phyloP scores from a whole-genome alignment of 352 stramenopile species.

The Aphanomyces astaci region DNA sequence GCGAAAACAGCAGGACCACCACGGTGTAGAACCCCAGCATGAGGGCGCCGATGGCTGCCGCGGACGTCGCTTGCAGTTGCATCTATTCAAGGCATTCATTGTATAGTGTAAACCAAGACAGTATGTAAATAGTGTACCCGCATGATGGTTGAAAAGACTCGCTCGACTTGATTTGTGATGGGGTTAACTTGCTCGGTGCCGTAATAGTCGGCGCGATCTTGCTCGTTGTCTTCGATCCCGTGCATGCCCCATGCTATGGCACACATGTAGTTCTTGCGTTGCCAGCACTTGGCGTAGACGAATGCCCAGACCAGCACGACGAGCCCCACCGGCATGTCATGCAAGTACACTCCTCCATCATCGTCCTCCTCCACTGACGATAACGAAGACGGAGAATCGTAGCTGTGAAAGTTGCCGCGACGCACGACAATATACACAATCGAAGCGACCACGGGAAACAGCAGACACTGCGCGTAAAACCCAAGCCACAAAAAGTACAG shows the following conservation, averaged over 20 bases:
- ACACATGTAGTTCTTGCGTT: slow-evolving; percentile 49
- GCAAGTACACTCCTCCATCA: neutral
- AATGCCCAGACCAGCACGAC: slow-evolving; percentile 38
- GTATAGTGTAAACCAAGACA: too few relatives aligned
- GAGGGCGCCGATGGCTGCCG: neutral
- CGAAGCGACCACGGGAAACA: slow-evolving; percentile 38
- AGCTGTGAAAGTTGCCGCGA: slow-evolving; percentile 12
- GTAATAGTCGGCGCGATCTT: slow-evolving; percentile 31
- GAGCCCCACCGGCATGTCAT: slow-evolving; percentile 27
- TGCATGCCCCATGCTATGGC: slow-evolving; percentile 51
- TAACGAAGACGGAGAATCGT: too few relatives aligned
- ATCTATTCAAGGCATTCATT: neutral
- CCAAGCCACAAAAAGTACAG: slow-evolving; percentile 90
- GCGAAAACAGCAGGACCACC: neutral
- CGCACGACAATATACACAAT: neutral
- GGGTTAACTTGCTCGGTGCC: slow-evolving; percentile 28
- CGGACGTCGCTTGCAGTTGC: slow-evolving; percentile 2
- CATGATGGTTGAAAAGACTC: slow-evolving; percentile 18
- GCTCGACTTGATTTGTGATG: slow-evolving; percentile 31
- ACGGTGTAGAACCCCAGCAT: neutral
- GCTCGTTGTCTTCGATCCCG: slow-evolving; percentile 10
- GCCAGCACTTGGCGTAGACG: slow-evolving; percentile 49
- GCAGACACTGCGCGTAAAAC: slow-evolving; percentile 89
- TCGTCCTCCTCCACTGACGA: too few relatives aligned
- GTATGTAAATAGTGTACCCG: slow-evolving; percentile 9